These are phyloP conservation scores for Gilbertella persicaria DNA, from an alignment of 371 early-diverging fungal genomes.

Conservation along the genomic window DNA sequence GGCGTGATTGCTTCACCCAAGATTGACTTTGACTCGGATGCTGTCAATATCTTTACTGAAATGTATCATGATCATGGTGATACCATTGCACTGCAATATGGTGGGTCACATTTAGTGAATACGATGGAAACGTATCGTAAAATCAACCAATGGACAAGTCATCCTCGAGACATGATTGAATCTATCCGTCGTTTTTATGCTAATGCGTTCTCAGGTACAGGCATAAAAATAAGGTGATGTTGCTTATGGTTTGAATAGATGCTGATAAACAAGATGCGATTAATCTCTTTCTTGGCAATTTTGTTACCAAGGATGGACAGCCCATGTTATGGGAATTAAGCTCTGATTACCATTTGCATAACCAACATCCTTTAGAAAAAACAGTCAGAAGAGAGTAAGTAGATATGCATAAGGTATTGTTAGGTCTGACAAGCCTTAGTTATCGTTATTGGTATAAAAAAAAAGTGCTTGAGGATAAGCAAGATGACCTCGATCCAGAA, in stretches of 20 bases:
- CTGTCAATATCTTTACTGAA: conserved; percentile 88
- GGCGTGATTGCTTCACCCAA: conserved; percentile 80
- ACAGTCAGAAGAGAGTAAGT: conserved; percentile 49
- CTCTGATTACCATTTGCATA: conserved; percentile 83
- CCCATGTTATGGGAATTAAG: conserved; percentile 84
- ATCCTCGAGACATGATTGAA: conserved; percentile 95
- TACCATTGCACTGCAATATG: conserved; percentile 98
- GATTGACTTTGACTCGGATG: conserved; percentile 92
- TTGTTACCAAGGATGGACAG: conserved; percentile 54
- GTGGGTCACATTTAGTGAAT: conserved; percentile 97
- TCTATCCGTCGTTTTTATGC: conserved; percentile 89
- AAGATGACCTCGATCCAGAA: conserved; percentile 20
- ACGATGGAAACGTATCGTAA: conserved; percentile 97
- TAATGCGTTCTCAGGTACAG: conserved; percentile 88
- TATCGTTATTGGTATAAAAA: conserved; percentile 68
- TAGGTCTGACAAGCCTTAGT: conserved; percentile 21
- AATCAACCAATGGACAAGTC: conserved; percentile 91
- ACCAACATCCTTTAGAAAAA: conserved; percentile 60
- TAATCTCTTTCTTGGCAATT: conserved; percentile 90
- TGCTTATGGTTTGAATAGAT: conserved; percentile 49
- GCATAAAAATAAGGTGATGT: not conserved
- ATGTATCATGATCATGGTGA: conserved; percentile 99
- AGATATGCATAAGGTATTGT: not conserved
- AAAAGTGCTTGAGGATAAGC: conserved; percentile 40
- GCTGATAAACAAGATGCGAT: conserved; percentile 97